Base-by-base conservation (phyloP, 768 basidiomycete species). In the Auriscalpium microsporum region DNA sequence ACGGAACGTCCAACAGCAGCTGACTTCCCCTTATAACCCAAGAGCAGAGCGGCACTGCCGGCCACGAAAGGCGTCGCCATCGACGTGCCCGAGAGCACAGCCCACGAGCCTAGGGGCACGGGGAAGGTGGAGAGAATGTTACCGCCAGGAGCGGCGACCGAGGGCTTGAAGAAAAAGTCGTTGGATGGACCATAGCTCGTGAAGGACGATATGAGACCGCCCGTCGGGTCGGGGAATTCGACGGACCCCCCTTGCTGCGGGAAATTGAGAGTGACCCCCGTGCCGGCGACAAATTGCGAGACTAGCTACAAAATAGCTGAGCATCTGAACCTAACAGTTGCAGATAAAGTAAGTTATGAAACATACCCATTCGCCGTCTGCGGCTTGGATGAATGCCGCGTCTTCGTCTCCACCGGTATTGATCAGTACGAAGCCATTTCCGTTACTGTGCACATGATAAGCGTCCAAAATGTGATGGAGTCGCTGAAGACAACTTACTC, bases 141-240 rank as follows among this genome's bases (percentile, higher is more conserved):
- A 1, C 78, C 78, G 10, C 80, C 80, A 0, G 79, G 79, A 6
- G 80, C 76, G 28, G 78, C 69, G 51, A 82, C 64, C 10, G 78
- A 71, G 7, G 80, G 78, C 54, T 80, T 80, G 72, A 78, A 77
- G 69, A 69, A 75, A 58, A 82, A 71, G 62, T 85, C 82, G 63
- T 82, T 77, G 4, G 79, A 73, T 1, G 83, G 83, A 1, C 84
- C 84, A 54, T 78, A 82, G 48, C 75, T 75, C 36, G 78, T 75
- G 67, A 81, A 82, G 17, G 67, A 63, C 1, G 80, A 82, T 16
- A 82, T 76, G 45, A 82, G 72, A 11, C 83, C 83, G 16, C 81
- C 83, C 3, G 69, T 66, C 10, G 75, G 70, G 57, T 80, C 77
- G 16, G 77, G 75, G 65, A 77, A 72, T 33, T 77, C 64, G 52